Evolutionary conservation across 768 basidiomycete genomes (phyloP).

Genomic region (Pisolithus sp.): DNA sequence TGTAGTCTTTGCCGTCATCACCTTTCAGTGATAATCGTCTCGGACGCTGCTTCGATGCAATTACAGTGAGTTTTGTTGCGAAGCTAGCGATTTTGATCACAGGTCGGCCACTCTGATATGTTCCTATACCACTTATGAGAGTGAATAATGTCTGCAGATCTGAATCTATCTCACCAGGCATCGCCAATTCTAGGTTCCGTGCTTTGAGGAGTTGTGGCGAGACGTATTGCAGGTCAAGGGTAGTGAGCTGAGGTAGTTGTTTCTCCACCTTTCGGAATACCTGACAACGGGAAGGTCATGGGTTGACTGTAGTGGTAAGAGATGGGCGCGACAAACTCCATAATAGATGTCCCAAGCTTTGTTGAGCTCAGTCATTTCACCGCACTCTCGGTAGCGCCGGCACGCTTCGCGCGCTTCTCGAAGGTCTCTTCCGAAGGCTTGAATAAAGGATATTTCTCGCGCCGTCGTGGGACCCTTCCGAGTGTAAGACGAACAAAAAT

Average conservation of each 20-base stretch:
- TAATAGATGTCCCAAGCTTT: conserved; percentile 99
- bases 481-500: conserved; percentile 2
- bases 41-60: conserved; percentile 95
- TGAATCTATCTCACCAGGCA: conserved; percentile 58
- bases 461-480: conserved; percentile 85
- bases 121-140: conserved; percentile 43
- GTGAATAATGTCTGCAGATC: neutral
- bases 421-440: conserved; percentile 89
- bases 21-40: conserved; percentile 83
- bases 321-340: conserved; percentile 44
- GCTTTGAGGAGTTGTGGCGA: conserved; percentile 88
- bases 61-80: conserved; percentile 84
- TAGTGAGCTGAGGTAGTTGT: conserved; percentile 81
- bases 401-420: conserved; percentile 90
- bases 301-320: neutral
- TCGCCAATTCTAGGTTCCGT: conserved; percentile 87
- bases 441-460: conserved; percentile 90
- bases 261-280: conserved; percentile 97
- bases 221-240: conserved; percentile 93
- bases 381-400: conserved; percentile 75
- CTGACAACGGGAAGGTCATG: conserved; percentile 30
- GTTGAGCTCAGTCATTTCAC: conserved; percentile 85
- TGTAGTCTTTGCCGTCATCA: conserved; percentile 88
- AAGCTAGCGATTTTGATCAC: conserved; percentile 82
- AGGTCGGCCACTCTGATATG: conserved; percentile 83